A percentile compares a stretch with the other conserved stretches of the same genome.
phyloP scores from a whole-genome alignment of 2,329 filamentous ascomycete genomes.

The Pseudocercospora macadamiae region DNA sequence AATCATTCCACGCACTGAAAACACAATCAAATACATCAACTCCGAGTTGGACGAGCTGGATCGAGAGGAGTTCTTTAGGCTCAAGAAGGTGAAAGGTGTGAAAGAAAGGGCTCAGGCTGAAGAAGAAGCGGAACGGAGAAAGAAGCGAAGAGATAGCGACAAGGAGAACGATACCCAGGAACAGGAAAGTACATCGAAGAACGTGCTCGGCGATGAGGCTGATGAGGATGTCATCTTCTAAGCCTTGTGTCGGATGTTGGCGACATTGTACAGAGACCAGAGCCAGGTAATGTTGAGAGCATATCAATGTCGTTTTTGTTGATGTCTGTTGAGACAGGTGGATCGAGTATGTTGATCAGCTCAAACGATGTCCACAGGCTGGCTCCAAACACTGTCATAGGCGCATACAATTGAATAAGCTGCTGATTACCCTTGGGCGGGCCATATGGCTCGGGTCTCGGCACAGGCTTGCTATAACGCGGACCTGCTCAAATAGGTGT shows the following conservation, averaged over 20 bases:
- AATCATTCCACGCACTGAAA: conserved; percentile 96
- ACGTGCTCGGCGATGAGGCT: conserved; percentile 41
- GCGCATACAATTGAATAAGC: too few relatives aligned
- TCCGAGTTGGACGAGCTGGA: conserved; percentile 97
- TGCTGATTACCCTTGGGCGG: too few relatives aligned
- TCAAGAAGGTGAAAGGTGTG: conserved; percentile 88
- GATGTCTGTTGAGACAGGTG: too few relatives aligned
- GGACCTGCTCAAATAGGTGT: too few relatives aligned
- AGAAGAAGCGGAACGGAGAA: conserved; percentile 37
- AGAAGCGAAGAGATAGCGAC: conserved; percentile 30
- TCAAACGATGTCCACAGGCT: too few relatives aligned
- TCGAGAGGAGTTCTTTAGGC: conserved; percentile 93
- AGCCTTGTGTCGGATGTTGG: background rate
- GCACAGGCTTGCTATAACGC: too few relatives aligned
- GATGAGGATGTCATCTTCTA: conserved; percentile 37
- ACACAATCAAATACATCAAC: conserved; percentile 99
- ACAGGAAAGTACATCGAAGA: conserved; percentile 27
- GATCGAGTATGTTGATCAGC: too few relatives aligned
- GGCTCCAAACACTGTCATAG: too few relatives aligned
- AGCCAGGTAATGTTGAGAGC: conserved; percentile 2
- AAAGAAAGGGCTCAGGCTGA: conserved; percentile 58
- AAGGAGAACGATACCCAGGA: conserved; percentile 36
- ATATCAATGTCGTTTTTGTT: background rate
- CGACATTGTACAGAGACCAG: background rate
- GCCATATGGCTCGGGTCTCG: too few relatives aligned